Evolutionary conservation across 1,284 basidiomycete species (phyloP), one percentile per base, ranked within the genome.

Genomic region (Melampsora larici-populina): DNA sequence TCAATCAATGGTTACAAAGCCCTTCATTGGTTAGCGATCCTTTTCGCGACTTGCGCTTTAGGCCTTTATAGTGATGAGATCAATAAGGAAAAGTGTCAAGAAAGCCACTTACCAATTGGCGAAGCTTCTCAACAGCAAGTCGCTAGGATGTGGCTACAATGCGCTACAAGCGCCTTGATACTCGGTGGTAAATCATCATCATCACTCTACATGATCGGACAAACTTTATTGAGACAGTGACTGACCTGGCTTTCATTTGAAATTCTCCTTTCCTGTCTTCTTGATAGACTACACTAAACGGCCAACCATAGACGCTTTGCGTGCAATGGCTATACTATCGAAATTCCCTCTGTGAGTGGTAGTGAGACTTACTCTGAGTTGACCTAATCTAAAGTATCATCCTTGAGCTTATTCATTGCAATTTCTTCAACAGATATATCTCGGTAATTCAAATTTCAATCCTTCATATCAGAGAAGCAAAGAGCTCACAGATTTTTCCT

Each of bases 291-390:
- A 73, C 29, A 46, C 43, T 36, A 36, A 73, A 51, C 40, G 46
- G 15, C 71, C 71, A 26, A 64, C 71, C 24, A 31, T 73, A n/a
- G 62, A 73, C 51, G 60, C 71, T 63, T 33, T 73, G 15, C 71
- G 62, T 24, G 24, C 71, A 33, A 73, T 51, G 62, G 62, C 71
- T 7, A 43, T 73, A 1, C 36, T 73, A 49, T 48, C 64, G 24
- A 49, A 63, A 21, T 73, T 73, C 36, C 71, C 71, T 17, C 48
- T 73, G 62, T 73, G 33, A 71, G 70, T 62, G 36, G 3, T 1
- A n/a, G 31, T 33, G 9, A 67, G 31, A 18, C 21, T 26, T 24
- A 49, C 43, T 17, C 11, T 43, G 40, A 46, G 15, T 15, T 15
- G 43, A n/a, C 18, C 11, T 26, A 46, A 21, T 31, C 13, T 2